Conservation (phyloP, 2,329 filamentous ascomycete genomes). For the Monosporascus sp. region DNA sequence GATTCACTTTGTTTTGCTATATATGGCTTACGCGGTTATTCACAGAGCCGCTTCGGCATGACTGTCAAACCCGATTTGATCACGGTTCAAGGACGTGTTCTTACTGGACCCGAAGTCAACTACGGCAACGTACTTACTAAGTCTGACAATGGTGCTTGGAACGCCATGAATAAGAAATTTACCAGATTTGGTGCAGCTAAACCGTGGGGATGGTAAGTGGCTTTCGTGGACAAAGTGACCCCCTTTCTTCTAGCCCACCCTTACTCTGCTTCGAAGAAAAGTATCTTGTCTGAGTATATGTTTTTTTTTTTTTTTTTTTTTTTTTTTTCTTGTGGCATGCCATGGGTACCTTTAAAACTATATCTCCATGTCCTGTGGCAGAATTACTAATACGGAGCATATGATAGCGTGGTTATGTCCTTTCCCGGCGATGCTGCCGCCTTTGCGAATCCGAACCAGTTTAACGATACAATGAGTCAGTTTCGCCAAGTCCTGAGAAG, state of each 20-base stretch:
- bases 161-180: conserved; percentile 32
- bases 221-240: neutral
- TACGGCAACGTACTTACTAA: conserved; percentile 32
- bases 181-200: conserved; percentile 32
- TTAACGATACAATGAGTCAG: neutral
- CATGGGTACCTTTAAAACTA: too few relatives aligned
- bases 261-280: too few relatives aligned
- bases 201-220: conserved; percentile 34
- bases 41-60: conserved; percentile 47
- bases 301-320: too few relatives aligned
- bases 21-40: conserved; percentile 1
- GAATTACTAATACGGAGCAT: too few relatives aligned
- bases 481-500: neutral
- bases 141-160: neutral
- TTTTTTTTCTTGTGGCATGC: too few relatives aligned
- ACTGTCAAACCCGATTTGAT: conserved; percentile 44
- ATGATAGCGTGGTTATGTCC: too few relatives aligned
- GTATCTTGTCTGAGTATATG: too few relatives aligned
- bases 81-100: conserved; percentile 57
- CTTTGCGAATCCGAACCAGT: neutral
- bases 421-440: too few relatives aligned
- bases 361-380: neutral
- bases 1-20: too few relatives aligned
- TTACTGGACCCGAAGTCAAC: conserved; percentile 45
- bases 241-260: too few relatives aligned